A percentile compares a stretch with the other conserved stretches of the same genome.
Conservation (phyloP, 1,284 basidiomycete species). For the Cutaneotrichosporon sp. region DNA sequence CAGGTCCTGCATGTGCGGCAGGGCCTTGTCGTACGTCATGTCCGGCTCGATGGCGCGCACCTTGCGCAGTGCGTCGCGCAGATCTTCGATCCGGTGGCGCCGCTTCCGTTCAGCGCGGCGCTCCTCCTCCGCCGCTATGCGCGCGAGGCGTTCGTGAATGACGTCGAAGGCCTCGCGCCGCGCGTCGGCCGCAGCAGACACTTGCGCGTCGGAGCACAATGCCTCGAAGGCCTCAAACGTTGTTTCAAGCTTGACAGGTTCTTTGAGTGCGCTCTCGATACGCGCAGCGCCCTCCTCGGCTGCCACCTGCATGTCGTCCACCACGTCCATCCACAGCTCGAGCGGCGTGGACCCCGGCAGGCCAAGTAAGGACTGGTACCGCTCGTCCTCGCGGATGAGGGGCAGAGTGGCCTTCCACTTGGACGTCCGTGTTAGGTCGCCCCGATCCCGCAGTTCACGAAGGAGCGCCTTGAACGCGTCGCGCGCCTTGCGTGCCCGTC, state of each 20-base stretch:
- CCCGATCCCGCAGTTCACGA: constrained; percentile 60
- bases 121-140: constrained; percentile 72
- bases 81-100: constrained; percentile 86
- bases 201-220: constrained; percentile 51
- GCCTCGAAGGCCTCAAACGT: constrained; percentile 55
- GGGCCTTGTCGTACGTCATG: constrained; percentile 69
- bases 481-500: constrained; percentile 76
- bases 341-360: constrained; percentile 89
- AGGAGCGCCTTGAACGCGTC: constrained; percentile 82
- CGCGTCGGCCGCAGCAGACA: constrained; percentile 52
- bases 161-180: constrained; percentile 60
- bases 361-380: constrained; percentile 81
- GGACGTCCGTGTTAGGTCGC: constrained; percentile 69
- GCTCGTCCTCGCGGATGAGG: constrained; percentile 65
- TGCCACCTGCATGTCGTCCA: constrained; percentile 79
- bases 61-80: constrained; percentile 92
- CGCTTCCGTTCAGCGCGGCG: constrained; percentile 74
- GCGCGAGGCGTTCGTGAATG: constrained; percentile 63
- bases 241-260: constrained; percentile 42
- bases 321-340: constrained; percentile 91
- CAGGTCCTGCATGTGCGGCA: constrained; percentile 70
- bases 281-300: constrained; percentile 68
- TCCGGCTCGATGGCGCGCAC: constrained; percentile 69
- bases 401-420: constrained; percentile 91
- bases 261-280: constrained; percentile 48